phyloP scores from a whole-genome alignment of 1,284 basidiomycete species.

The Boletus hoseneyae region DNA sequence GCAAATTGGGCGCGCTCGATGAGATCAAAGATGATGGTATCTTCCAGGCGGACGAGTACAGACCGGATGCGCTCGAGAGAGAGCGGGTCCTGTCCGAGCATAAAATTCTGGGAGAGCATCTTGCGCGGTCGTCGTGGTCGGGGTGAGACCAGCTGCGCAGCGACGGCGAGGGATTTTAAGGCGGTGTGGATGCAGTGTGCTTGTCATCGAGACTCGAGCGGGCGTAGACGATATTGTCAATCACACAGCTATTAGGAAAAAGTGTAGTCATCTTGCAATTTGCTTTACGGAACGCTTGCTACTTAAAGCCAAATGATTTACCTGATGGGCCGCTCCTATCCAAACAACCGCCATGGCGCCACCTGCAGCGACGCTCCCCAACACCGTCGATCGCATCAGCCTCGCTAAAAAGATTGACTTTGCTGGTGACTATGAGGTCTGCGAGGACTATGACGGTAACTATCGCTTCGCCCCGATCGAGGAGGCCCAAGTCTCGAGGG shows the following conservation, averaged over 20 bases:
- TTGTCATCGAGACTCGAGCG: no score
- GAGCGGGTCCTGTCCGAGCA: conserved; percentile 71
- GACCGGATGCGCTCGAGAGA: conserved; percentile 84
- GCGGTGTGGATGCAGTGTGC: neutral
- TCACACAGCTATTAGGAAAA: no score
- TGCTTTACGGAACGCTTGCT: no score
- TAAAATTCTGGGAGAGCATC: conserved; percentile 71
- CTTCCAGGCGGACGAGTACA: conserved; percentile 88
- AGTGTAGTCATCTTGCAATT: no score
- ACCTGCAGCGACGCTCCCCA: conserved; percentile 22
- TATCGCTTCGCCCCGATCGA: conserved; percentile 73
- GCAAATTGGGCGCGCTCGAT: conserved; percentile 98
- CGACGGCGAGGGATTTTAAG: neutral
- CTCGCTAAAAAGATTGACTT: conserved; percentile 11
- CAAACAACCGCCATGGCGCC: conserved; percentile 21
- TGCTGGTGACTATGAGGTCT: conserved; percentile 19
- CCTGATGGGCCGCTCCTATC: no score
- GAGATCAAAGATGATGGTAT: conserved; percentile 96
- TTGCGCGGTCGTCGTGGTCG: conserved; percentile 13
- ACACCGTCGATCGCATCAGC: conserved; percentile 5
- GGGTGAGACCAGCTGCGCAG: neutral
- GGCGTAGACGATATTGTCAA: no score
- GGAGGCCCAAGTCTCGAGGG: conserved; percentile 73
- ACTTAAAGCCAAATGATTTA: no score
- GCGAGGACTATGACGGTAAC: conserved; percentile 33